Base-by-base conservation (phyloP, 768 basidiomycete species). In the Kwoniella bestiolae region DNA sequence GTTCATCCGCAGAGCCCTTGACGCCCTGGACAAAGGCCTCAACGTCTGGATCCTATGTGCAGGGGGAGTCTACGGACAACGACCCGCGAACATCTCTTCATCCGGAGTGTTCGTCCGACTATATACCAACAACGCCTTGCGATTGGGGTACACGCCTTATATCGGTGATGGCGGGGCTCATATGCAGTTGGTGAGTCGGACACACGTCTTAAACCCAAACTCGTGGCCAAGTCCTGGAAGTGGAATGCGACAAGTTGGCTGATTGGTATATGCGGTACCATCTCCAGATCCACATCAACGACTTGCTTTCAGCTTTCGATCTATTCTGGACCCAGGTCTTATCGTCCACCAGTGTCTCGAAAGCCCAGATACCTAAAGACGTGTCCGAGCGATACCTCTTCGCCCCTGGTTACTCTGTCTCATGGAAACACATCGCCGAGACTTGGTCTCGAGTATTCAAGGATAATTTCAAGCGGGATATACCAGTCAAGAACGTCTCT, bases 121-220 rank as follows among this genome's bases (percentile, higher is more conserved):
- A 5, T 60, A 38, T 26, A 60, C 58, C 44, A 60, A 60, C 44
- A 60, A 55, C 53, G 53, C 53, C 18, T 35, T 55, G 28, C 29
- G 31, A 31, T 35, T 55, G 53, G 53, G 53, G 16, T 55, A 55
- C 34, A 55, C 53, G 8, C 53, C 53, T 28, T 55, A 55, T 21
- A 55, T 55, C 53, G 53, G 53, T 1, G 26, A 55, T 21, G 53
- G 53, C 9, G 34, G 29, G 16, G 53, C 21, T 55, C 53, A 55
- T 2, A 55, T 55, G 53, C 53, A 55, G 31, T 29, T 55, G 53
- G 53, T 55, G n/a, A 55, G 53, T 55, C 53, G 11, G n/a, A n/a
- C n/a, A n/a, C n/a, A n/a, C n/a, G n/a, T n/a, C n/a, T n/a, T n/a
- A n/a, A n/a, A n/a, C n/a, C n/a, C n/a, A n/a, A n/a, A n/a, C n/a